Conservation (phyloP, 1,284 basidiomycete species). For the Pseudozyma thailandica region DNA sequence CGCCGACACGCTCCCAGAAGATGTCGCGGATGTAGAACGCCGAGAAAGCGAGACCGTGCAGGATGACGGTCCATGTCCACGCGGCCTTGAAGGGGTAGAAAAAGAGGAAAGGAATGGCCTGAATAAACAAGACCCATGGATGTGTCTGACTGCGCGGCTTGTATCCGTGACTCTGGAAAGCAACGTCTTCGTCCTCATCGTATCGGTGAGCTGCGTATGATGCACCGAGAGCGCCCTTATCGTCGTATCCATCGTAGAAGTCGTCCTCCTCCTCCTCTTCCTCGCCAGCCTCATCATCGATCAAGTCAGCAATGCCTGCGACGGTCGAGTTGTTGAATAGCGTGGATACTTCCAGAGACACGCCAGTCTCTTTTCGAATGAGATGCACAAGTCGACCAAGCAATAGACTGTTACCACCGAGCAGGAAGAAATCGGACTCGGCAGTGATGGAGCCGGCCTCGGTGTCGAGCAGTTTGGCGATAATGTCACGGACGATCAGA, state of each 20-base stretch:
- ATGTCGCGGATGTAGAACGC: conserved; percentile 67
- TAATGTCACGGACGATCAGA: conserved; percentile 65
- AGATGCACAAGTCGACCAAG: conserved; percentile 66
- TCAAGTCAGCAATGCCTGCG: conserved; percentile 62
- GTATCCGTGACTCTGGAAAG: conserved; percentile 65
- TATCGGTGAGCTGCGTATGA: conserved; percentile 64
- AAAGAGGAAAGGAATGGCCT: conserved; percentile 64
- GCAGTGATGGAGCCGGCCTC: conserved; percentile 67
- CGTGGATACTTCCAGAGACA: conserved; percentile 65
- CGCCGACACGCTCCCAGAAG: conserved; percentile 67
- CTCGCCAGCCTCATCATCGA: conserved; percentile 62
- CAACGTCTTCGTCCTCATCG: conserved; percentile 61
- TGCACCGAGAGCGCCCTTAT: conserved; percentile 58
- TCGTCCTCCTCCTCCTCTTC: conserved; percentile 60
- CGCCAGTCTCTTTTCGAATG: conserved; percentile 67
- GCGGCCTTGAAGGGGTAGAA: conserved; percentile 68
- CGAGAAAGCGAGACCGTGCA: conserved; percentile 67
- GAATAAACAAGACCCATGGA: conserved; percentile 64
- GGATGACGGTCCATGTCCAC: conserved; percentile 68
- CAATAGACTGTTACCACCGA: conserved; percentile 67
- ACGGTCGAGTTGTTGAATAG: conserved; percentile 67
- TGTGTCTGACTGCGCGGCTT: conserved; percentile 65
- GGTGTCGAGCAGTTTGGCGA: conserved; percentile 65
- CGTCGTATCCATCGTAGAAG: conserved; percentile 62
- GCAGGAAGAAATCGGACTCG: conserved; percentile 68